Evolutionary conservation across 2,329 filamentous ascomycete genomes (phyloP).

Genomic region (Aspergillus puulaauensis): DNA sequence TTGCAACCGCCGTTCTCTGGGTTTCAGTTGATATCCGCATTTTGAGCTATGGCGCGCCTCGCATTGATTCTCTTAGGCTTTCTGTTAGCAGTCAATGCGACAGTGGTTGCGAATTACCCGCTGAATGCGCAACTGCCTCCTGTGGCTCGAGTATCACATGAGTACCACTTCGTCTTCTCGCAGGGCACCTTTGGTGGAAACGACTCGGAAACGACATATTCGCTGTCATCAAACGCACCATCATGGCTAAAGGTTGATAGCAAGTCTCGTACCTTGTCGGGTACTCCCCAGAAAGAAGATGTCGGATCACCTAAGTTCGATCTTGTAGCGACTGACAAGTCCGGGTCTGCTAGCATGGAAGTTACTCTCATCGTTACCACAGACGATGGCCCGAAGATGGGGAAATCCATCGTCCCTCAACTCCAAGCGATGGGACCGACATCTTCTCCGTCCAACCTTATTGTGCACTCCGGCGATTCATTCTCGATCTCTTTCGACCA

Average conservation of each 20-base stretch:
- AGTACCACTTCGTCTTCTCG: conserved; percentile 45
- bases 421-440: conserved; percentile 35
- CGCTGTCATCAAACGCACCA: conserved; percentile 61
- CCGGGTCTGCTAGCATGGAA: conserved; percentile 63
- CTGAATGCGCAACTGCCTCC: conserved; percentile 83
- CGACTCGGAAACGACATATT: conserved; percentile 61
- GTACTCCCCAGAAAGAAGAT: conserved; percentile 61
- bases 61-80: conserved; percentile 27
- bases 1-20: conserved; percentile 18
- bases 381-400: conserved; percentile 36
- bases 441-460: conserved; percentile 39
- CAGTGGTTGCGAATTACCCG: conserved; percentile 59
- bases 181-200: conserved; percentile 68
- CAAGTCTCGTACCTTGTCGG: conserved; percentile 63
- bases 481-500: conserved; percentile 72
- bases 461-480: conserved; percentile 37
- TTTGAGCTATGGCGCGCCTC: conserved; percentile 28
- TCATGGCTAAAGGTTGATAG: conserved; percentile 73
- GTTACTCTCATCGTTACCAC: conserved; percentile 70
- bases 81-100: conserved; percentile 32
- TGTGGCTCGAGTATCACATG: conserved; percentile 66
- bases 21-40: conserved; percentile 15
- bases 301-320: conserved; percentile 62
- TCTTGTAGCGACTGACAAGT: conserved; percentile 67
- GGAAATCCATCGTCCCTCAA: conserved; percentile 36